Percentiles rank a stretch among this genome's conserved stretches.
Conservation (phyloP, 257 asterid species). For the Lavandula angustifolia region DNA sequence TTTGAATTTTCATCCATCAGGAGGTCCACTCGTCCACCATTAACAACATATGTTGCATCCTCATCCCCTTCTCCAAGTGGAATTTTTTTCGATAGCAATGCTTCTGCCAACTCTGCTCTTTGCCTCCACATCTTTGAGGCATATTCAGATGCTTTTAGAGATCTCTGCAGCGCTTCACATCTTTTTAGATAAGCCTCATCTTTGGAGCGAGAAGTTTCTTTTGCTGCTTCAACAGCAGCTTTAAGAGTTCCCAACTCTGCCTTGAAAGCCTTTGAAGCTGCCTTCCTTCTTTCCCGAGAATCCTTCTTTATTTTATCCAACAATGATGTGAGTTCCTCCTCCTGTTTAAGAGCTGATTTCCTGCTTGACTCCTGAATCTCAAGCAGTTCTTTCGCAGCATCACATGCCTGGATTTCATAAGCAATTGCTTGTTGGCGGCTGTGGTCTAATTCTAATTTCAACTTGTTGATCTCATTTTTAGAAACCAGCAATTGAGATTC, state of each 20-base stretch:
- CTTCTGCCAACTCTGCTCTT: constrained; percentile 26
- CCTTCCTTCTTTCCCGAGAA: constrained; percentile 15
- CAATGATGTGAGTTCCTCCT: constrained; percentile 18
- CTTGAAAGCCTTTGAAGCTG: constrained; percentile 25
- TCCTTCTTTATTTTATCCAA: constrained; percentile 27
- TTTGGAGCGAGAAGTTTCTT: constrained; percentile 24
- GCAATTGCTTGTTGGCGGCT: constrained; percentile 24
- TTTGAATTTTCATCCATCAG: constrained; percentile 25
- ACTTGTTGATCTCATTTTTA: constrained; percentile 12
- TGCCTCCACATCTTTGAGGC: constrained; percentile 22
- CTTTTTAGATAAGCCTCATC: constrained; percentile 21
- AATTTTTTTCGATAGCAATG: constrained; percentile 18
- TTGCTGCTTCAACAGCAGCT: constrained; percentile 26
- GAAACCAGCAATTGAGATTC: constrained; percentile 23
- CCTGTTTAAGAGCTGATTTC: constrained; percentile 18
- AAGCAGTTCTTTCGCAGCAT: constrained; percentile 17
- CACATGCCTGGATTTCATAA: constrained; percentile 16
- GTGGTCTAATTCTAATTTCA: constrained; percentile 20
- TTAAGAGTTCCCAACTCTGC: constrained; percentile 21
- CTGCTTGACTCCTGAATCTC: constrained; percentile 21
- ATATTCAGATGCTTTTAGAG: constrained; percentile 25
- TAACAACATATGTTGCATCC: constrained; percentile 16
- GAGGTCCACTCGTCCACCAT: constrained; percentile 30
- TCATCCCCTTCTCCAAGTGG: constrained; percentile 16
- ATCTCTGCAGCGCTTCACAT: constrained; percentile 29